Base-by-base conservation (phyloP, 2,329 filamentous ascomycete species). In the Coniochaeta prunicola region DNA sequence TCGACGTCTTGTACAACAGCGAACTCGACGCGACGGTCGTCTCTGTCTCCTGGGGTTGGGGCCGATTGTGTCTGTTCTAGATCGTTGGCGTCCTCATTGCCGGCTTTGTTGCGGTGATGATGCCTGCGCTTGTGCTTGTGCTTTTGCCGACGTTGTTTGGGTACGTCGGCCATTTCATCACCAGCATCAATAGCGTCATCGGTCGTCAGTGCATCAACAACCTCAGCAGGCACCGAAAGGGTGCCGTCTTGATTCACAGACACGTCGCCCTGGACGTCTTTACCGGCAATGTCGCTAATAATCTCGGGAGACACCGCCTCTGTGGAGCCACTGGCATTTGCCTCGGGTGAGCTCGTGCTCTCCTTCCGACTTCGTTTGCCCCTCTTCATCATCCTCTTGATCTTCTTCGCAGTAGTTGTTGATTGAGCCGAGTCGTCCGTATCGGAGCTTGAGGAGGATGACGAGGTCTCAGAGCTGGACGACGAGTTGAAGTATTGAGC, bases 361-460 rank as follows among this genome's bases (percentile, higher is more conserved):
- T 77, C 77, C 64, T 83, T 89, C 2, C 85, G 88, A 71, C 87
- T 89, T 68, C 84, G 82, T 59, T 80, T 78, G 57, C 82, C 77
- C 66, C 80, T 84, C 24, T 60, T 65, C 66, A 90, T 81, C 58
- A 84, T 85, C 58, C 83, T 76, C 71, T 83, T 88, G 68, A 90
- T 81, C 59, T 82, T 82, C 67, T 85, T 87, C 1, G 84, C 82
- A 0, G 81, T 85, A 19, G 61, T 64, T 13, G 58, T 58, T 1
- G 69, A 71, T 3, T 60, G 61, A 63, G 84, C 81, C 1, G 67
- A 68, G 2, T 84, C 87, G 34, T 81, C 83, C 3, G 81, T 83
- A 64, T 87, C 85, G 0, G 82, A 84, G 60, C 70, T 75, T 0
- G 78, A 80, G 0, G 75, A 78, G n/a, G 74, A 66, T 12, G 63